Conservation (phyloP, 2,329 filamentous ascomycete genomes). For the Aspergillus fischeri region DNA sequence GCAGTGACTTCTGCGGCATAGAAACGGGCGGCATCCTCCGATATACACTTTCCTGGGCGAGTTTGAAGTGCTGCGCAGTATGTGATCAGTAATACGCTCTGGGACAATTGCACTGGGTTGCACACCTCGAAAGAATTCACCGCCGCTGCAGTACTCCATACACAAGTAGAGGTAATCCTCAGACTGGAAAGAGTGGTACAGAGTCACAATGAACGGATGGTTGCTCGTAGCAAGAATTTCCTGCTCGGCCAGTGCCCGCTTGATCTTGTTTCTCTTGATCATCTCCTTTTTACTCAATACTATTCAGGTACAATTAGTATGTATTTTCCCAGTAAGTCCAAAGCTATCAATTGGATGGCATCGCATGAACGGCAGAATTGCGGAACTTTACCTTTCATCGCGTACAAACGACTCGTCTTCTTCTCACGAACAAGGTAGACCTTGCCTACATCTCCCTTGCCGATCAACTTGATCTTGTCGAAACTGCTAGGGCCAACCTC, state of each 20-base stretch:
- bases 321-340: not conserved
- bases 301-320: slow-evolving; percentile 46
- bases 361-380: not conserved
- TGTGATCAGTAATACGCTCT: slow-evolving; percentile 5
- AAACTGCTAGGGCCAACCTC: slow-evolving; percentile 94
- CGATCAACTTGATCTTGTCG: slow-evolving; percentile 99
- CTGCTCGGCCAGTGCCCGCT: slow-evolving; percentile 93
- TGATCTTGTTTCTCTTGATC: slow-evolving; percentile 99
- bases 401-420: slow-evolving; percentile 91
- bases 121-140: slow-evolving; percentile 83
- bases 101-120: slow-evolving; percentile 1
- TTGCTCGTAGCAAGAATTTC: slow-evolving; percentile 98
- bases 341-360: not conserved
- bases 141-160: slow-evolving; percentile 99
- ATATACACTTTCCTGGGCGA: slow-evolving; percentile 92
- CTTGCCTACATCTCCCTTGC: slow-evolving; percentile 97
- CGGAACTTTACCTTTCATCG: slow-evolving; percentile 81
- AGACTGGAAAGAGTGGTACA: slow-evolving; percentile 98
- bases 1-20: slow-evolving; percentile 97
- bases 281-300: slow-evolving; percentile 99
- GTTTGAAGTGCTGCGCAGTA: slow-evolving; percentile 72
- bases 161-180: slow-evolving; percentile 98
- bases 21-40: slow-evolving; percentile 93
- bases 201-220: slow-evolving; percentile 95
- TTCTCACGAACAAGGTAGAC: slow-evolving; percentile 97